phyloP scores from a whole-genome alignment of 2,329 filamentous ascomycete genomes.

The Atkinsonella hypoxylon region DNA sequence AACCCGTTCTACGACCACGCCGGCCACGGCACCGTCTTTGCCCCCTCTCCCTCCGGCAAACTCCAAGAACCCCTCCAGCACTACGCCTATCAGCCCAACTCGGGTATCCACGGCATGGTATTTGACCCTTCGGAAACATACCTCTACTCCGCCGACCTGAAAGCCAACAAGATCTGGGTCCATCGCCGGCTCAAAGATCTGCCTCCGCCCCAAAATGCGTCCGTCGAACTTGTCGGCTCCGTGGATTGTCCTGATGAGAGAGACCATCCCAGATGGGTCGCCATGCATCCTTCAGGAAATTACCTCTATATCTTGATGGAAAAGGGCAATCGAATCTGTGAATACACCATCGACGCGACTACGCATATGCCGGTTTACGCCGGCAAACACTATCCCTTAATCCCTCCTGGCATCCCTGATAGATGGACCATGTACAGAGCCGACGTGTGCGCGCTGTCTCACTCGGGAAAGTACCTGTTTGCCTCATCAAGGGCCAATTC shows the following conservation, averaged over 20 bases:
- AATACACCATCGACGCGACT: conserved; percentile 65
- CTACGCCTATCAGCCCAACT: conserved; percentile 56
- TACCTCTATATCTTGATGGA: conserved; percentile 86
- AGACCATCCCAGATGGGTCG: conserved; percentile 83
- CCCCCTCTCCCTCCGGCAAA: conserved; percentile 41
- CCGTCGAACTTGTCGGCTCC: conserved; percentile 57
- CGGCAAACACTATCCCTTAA: conserved; percentile 61
- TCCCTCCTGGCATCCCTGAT: conserved; percentile 56
- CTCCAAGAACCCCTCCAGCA: conserved; percentile 57
- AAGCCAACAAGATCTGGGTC: conserved; percentile 72
- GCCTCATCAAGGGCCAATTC: conserved; percentile 73
- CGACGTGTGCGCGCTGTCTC: conserved; percentile 67
- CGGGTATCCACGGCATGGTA: conserved; percentile 72
- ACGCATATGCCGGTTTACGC: conserved; percentile 72
- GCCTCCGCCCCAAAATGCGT: conserved; percentile 32
- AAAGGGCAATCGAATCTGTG: conserved; percentile 71
- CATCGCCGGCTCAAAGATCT: conserved; percentile 51
- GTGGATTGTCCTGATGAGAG: conserved; percentile 56
- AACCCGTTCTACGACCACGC: conserved; percentile 86
- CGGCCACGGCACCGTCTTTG: conserved; percentile 69
- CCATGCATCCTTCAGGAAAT: conserved; percentile 64
- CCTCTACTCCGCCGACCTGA: conserved; percentile 69
- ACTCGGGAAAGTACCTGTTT: conserved; percentile 64
- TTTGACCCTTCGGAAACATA: conserved; percentile 63
- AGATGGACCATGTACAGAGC: conserved; percentile 60